phyloP scores from a whole-genome alignment of 139 green algal species.

The Chlorella sp. region DNA sequence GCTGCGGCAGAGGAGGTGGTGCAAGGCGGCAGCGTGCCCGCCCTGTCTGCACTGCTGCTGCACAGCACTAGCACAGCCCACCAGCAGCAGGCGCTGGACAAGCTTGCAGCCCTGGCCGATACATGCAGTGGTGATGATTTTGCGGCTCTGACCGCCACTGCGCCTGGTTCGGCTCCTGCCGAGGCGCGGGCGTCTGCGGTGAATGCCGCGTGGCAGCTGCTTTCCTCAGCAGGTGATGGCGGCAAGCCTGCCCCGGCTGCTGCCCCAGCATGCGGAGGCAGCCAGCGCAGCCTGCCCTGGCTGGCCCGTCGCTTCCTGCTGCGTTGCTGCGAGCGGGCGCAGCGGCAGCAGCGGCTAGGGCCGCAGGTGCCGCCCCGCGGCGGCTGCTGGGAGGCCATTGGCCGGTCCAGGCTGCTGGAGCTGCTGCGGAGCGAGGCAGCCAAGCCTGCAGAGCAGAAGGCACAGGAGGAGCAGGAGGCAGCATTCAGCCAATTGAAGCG shows the following conservation, averaged over 20 bases:
- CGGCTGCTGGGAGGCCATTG: constrained; percentile 17
- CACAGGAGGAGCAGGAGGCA: neutral
- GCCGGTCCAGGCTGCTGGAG: neutral
- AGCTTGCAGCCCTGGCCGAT: constrained; percentile 23
- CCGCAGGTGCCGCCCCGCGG: neutral
- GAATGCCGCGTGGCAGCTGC: constrained; percentile 9
- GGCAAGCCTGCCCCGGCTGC: neutral
- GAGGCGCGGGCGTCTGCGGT: neutral
- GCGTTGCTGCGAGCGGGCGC: constrained; percentile 15
- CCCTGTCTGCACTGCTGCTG: neutral
- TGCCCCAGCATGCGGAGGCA: neutral
- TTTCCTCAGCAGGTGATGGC: too few species aligned
- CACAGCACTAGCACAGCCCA: neutral
- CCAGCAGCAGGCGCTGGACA: constrained; percentile 1
- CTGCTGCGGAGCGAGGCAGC: neutral
- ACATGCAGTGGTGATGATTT: constrained; percentile 36
- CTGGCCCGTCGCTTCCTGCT: constrained; percentile 6
- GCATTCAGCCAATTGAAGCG: neutral
- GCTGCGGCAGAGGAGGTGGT: constrained; percentile 13
- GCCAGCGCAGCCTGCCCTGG: neutral
- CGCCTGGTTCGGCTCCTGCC: neutral
- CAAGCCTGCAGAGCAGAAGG: neutral
- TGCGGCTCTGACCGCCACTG: constrained; percentile 1
- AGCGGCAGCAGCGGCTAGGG: constrained; percentile 21
- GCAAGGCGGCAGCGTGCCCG: neutral